These are phyloP conservation scores for Amoeboaphelidium protococcarum DNA, from an alignment of 371 early-diverging fungal genomes.

Conservation along the genomic window DNA sequence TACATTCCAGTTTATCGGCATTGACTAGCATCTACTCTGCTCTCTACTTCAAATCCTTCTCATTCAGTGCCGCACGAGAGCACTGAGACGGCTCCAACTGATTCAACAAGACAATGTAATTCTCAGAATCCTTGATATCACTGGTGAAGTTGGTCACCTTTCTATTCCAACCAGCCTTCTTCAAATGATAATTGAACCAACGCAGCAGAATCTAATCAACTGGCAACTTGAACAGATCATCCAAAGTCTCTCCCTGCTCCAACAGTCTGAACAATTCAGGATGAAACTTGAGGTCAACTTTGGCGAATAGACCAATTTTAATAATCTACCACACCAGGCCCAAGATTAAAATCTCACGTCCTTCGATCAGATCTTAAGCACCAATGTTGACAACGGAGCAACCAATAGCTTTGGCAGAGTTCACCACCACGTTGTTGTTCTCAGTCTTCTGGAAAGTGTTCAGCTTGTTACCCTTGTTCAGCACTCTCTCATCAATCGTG, in stretches of 20 bases:
- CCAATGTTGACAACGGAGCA: constrained; percentile 78
- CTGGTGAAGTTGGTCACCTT: constrained; percentile 63
- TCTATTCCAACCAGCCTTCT: constrained; percentile 62
- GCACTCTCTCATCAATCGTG: constrained; percentile 89
- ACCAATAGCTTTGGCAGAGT: constrained; percentile 90
- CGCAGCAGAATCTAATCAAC: constrained; percentile 79
- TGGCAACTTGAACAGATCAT: constrained; percentile 48
- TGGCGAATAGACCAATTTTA: constrained; percentile 64
- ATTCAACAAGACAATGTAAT: constrained; percentile 70
- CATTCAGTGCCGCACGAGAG: constrained; percentile 50
- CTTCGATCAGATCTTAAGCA: constrained; percentile 72
- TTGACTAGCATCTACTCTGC: constrained; percentile 64
- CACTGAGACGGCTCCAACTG: constrained; percentile 63
- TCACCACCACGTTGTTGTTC: constrained; percentile 88
- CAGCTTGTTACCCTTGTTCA: constrained; percentile 54
- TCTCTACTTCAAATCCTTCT: constrained; percentile 37
- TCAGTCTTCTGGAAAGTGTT: constrained; percentile 85
- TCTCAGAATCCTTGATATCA: constrained; percentile 81
- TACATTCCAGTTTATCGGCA: constrained; percentile 73
- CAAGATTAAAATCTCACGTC: constrained; percentile 70
- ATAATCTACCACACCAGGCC: constrained; percentile 95
- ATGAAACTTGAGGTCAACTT: constrained; percentile 82
- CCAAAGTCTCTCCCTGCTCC: constrained; percentile 68
- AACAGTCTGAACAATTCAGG: constrained; percentile 84
- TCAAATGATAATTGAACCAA: constrained; percentile 93